Base-by-base conservation (phyloP, 257 asterid species). In the Gynochthodes officinalis region DNA sequence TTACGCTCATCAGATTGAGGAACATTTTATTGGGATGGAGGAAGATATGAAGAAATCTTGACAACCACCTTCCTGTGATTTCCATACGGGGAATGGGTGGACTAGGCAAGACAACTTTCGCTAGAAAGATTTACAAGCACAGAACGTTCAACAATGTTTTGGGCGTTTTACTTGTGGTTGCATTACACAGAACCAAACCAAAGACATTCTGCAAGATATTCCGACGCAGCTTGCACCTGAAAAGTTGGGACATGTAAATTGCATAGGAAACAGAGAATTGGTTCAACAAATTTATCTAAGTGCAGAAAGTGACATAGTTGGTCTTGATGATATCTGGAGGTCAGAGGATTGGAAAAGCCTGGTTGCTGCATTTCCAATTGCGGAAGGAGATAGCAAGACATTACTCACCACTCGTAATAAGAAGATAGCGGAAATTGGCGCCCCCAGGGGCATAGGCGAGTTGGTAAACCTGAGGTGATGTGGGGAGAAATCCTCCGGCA, bases 81-180 rank as follows among this genome's bases (percentile, higher is more conserved):
- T 62, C 81, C 5, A n/a, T 67, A 49, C 27, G 69, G 58, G 77
- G 86, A n/a, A 78, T 70, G 72, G 81, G 83, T 7, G 86, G 81
- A 9, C 39, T 76, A 0, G 86, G 83, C 4, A 82, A 82, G 81
- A 82, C 81, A 0, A 77, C 86, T 0, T 37, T 82, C 27, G 81
- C 72, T 5, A 61, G 73, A 50, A 78, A 70, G 61, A 39, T 82
- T 8, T 82, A 72, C 62, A 44, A 78, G 37, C 81, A 73, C 19
- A 15, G 1, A 9, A 58, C 6, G 61, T 71, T 1, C 58, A 73
- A 16, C 23, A 13, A 15, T 37, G 37, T 1, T 82, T 78, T 64
- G 37, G 64, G 0, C 64, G 72, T 0, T 69, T 57, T 4, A 81
- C 81, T 10, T 75, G 85, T 81, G 75, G 39, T 62, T 71, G 77